Base-by-base conservation (phyloP, 2,329 filamentous ascomycete species). In the Fusarium sp. region DNA sequence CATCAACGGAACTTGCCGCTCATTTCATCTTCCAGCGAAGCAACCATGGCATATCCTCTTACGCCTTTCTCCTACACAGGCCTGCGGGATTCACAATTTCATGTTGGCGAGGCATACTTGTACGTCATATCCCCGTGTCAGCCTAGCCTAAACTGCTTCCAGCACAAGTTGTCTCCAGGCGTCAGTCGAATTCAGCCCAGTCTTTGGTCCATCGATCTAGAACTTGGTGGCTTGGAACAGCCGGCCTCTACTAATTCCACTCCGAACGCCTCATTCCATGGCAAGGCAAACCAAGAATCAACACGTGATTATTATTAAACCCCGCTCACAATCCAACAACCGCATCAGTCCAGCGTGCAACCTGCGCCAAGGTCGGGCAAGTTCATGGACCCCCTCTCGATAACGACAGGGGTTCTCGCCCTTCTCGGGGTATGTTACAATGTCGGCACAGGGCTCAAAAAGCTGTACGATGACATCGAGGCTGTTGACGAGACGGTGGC, bases 331-430 rank as follows among this genome's bases (percentile, higher is more conserved):
- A 56, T 36, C 31, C 54, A 36, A 9, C 31, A 33, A 33, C 50
- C 6, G 29, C 50, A 54, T 33, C 50, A 31, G 11, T 31, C 11
- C 11, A 20, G 6, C 6, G 18, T 52, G 27, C 47, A 29, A n/a
- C 25, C 25, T 52, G 9, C 47, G 47, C 47, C 47, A 20, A 33
- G 50, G 27, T 20, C 8, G 50, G 29, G 50, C 33, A 58, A 38
- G 54, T 27, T 33, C 31, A 58, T 58, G 54, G 54, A 58, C 54
- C 54, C 54, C 31, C 54, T 58, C 22, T 58, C 54, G 3, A 58
- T 58, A 58, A 58, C 54, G 22, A 58, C 54, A 22, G 54, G 54
- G 20, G 54, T 58, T 35, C 54, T 58, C 20, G 54, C 54, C 54
- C 54, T 58, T 27, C 54, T 58, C 20, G 54, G 54, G 4, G 54